phyloP scores from a whole-genome alignment of 2,329 filamentous ascomycete genomes.

The Colletotrichum sp. region DNA sequence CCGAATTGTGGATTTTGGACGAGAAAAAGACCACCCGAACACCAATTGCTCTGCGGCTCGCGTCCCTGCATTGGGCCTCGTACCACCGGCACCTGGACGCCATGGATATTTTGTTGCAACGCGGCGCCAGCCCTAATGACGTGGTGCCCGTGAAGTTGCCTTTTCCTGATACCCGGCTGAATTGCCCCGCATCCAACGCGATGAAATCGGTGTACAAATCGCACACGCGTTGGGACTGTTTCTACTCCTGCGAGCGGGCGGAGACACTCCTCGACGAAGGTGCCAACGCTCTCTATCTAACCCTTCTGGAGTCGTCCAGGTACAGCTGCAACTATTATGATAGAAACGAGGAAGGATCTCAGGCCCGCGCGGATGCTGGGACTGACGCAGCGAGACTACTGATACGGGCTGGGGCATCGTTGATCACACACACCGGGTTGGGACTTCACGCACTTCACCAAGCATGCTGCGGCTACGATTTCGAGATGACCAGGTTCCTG shows the following conservation, averaged over 20 bases:
- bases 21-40: neutral
- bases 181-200: neutral
- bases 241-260: too few species aligned
- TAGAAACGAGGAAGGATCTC: neutral
- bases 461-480: neutral
- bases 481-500: neutral
- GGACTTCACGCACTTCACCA: neutral
- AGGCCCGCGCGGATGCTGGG: neutral
- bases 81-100: neutral
- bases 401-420: neutral
- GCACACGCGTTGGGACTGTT: neutral
- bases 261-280: neutral
- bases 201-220: neutral
- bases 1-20: neutral
- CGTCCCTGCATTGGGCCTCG: neutral
- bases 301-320: neutral
- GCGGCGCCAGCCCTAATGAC: neutral
- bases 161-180: neutral
- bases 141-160: neutral
- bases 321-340: neutral
- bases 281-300: neutral
- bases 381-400: neutral
- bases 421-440: neutral
- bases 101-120: neutral
- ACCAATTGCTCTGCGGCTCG: neutral